These are phyloP conservation scores for Coemansia sp. DNA, from an alignment of 192 early-diverging fungal species.

Conservation along the genomic window DNA sequence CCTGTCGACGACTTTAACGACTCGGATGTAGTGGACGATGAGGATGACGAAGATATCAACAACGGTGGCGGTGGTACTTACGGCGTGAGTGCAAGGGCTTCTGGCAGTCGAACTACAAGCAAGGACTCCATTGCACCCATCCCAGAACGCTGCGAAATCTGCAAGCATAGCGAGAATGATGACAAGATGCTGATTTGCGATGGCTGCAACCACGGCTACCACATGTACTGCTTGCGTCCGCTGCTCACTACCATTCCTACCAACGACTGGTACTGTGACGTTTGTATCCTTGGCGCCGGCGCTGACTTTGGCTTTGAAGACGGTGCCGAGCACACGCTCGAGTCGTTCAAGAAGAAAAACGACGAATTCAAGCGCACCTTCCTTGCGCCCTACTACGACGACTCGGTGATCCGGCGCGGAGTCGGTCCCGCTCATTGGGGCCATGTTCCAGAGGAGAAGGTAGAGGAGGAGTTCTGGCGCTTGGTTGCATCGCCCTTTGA, in stretches of 20 bases:
- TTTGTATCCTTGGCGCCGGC: conserved; percentile 77
- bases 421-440: conserved; percentile 27
- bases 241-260: conserved; percentile 62
- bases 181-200: conserved; percentile 85
- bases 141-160: conserved; percentile 54
- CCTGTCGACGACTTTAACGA: background rate
- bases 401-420: background rate
- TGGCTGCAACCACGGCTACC: conserved; percentile 83
- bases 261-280: conserved; percentile 87
- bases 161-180: conserved; percentile 56
- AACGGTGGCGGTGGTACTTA: conserved; percentile 8
- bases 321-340: conserved; percentile 76
- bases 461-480: conserved; percentile 94
- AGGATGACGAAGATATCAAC: background rate
- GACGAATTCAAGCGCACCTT: conserved; percentile 81
- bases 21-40: background rate
- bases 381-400: conserved; percentile 63
- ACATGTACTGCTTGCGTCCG: conserved; percentile 80
- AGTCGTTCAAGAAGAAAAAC: conserved; percentile 77
- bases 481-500: conserved; percentile 86
- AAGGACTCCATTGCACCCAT: conserved; percentile 38
- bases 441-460: conserved; percentile 72
- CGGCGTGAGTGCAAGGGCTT: conserved; percentile 24
- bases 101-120: conserved; percentile 13
- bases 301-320: conserved; percentile 96